Evolutionary conservation across 495 filamentous ascomycete genomes (phyloP), one percentile per base, ranked within the genome.

Genomic region (Aspergillus asperescens): DNA sequence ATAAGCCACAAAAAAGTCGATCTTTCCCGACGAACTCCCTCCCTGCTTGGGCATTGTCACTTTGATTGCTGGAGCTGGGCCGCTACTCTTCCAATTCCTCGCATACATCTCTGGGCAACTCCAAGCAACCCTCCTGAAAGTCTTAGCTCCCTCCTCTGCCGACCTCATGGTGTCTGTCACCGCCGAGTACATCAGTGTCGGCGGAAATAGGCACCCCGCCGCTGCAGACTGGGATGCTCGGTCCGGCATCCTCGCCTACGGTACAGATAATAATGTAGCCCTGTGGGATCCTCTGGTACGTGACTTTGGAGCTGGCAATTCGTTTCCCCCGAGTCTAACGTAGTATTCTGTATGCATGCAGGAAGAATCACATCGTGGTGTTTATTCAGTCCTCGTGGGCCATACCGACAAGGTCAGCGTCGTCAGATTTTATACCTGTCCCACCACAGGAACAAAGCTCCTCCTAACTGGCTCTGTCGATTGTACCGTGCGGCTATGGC

Each of bases 211-310:
- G 54, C 88, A 96, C 57, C 86, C 93, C 22, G 83, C 83, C 13
- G 88, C 88, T 10, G 90, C 93, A 12, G 93, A 97, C 70, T 98
- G 93, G 93, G 81, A 90, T 62, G 62, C 73, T 6, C 70, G 81
- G 55, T 73, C 76, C 29, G 83, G 86, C 10, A 68, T 91, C 48
- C 77, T 97, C 31, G 94, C 92, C 38, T 98, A 88, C 70, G 93
- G 93, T 31, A 86, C 90, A 23, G 89, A 90, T 70, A 81, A 81
- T 52, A 93, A 92, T 71, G 76, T 96, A 52, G 93, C 90, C 25
- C 62, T 96, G 45, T 97, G 93, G 93, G 74, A 85, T 60, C 89
- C 93, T 40, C 63, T 79, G 64, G 90, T 95, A 82, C 57, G 83
- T 67, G 45, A 8, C 47, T 32, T 48, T 58, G 23, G 55, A 15